Evolutionary conservation across 1,284 basidiomycete genomes (phyloP).

Genomic region (Trametes sp.): DNA sequence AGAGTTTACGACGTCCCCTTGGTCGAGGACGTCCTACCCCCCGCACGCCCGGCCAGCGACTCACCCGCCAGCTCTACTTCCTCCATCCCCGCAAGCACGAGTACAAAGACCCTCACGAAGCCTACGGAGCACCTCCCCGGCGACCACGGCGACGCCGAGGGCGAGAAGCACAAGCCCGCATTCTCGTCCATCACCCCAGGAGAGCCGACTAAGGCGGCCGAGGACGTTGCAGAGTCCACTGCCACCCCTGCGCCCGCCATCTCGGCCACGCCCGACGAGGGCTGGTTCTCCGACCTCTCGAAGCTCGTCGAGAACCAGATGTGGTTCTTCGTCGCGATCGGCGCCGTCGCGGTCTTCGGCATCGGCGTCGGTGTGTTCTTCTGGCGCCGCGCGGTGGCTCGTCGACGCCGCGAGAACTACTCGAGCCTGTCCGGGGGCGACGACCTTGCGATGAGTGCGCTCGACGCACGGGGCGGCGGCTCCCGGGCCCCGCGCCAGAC

Average conservation of each 20-base stretch:
- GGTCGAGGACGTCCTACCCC: slow-evolving; percentile 64
- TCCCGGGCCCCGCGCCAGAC: slow-evolving; percentile 54
- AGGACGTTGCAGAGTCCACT: slow-evolving; percentile 36
- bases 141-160: slow-evolving; percentile 78
- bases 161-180: slow-evolving; percentile 74
- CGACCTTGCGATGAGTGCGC: slow-evolving; percentile 76
- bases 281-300: slow-evolving; percentile 87
- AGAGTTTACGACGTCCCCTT: slow-evolving; percentile 70
- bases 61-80: slow-evolving; percentile 48
- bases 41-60: slow-evolving; percentile 45
- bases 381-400: slow-evolving; percentile 67
- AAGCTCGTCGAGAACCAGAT: slow-evolving; percentile 77
- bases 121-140: slow-evolving; percentile 90
- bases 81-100: slow-evolving; percentile 41
- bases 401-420: slow-evolving; percentile 63
- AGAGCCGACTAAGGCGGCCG: slow-evolving; percentile 42
- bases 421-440: slow-evolving; percentile 71
- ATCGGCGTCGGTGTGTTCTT: slow-evolving; percentile 70
- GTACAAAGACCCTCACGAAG: slow-evolving; percentile 71
- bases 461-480: slow-evolving; percentile 45
- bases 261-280: slow-evolving; percentile 77
- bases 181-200: slow-evolving; percentile 51
- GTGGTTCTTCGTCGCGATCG: slow-evolving; percentile 86
- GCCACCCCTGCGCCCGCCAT: slow-evolving; percentile 49
- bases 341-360: slow-evolving; percentile 76